Conservation (phyloP, 345 rosid species). For the Draba incana region DNA sequence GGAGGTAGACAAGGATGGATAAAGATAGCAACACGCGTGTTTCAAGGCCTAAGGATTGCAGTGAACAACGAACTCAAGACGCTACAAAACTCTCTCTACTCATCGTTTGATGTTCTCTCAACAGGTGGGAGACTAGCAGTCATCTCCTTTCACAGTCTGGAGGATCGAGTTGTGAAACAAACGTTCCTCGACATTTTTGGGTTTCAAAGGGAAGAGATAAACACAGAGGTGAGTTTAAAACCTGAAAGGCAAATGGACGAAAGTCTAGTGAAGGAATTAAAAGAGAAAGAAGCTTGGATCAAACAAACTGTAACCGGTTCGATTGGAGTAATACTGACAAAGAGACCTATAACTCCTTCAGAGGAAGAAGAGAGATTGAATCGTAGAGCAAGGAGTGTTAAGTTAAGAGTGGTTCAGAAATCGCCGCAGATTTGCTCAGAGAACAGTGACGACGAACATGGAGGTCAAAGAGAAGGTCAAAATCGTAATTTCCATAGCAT, state of each 20-base stretch:
- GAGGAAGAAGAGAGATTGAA: slow-evolving; percentile 79
- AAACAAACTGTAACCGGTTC: slow-evolving; percentile 57
- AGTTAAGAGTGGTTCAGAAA: slow-evolving; percentile 85
- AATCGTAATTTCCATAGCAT: slow-evolving; percentile 51
- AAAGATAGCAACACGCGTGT: slow-evolving; percentile 90
- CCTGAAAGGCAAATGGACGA: slow-evolving; percentile 34
- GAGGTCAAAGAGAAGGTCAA: slow-evolving; percentile 49
- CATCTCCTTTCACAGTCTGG: slow-evolving; percentile 93
- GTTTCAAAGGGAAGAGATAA: slow-evolving; percentile 33
- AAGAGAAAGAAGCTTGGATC: slow-evolving; percentile 61
- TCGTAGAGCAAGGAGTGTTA: slow-evolving; percentile 80
- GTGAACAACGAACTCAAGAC: slow-evolving; percentile 91
- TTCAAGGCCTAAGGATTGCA: slow-evolving; percentile 89
- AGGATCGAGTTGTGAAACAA: slow-evolving; percentile 90
- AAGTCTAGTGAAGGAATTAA: slow-evolving; percentile 21
- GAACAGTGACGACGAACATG: slow-evolving; percentile 36
- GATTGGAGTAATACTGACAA: slow-evolving; percentile 76
- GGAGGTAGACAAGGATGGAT: slow-evolving; percentile 97
- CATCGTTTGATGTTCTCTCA: slow-evolving; percentile 75
- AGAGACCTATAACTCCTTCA: slow-evolving; percentile 90
- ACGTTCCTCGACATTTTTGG: slow-evolving; percentile 75
- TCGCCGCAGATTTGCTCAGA: slow-evolving; percentile 31
- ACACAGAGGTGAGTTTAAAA: slow-evolving; percentile 31
- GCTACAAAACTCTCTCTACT: slow-evolving; percentile 64
- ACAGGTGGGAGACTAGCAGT: slow-evolving; percentile 94